Base-by-base conservation (phyloP, 352 stramenopile genomes). In the Pythium angustatum region DNA sequence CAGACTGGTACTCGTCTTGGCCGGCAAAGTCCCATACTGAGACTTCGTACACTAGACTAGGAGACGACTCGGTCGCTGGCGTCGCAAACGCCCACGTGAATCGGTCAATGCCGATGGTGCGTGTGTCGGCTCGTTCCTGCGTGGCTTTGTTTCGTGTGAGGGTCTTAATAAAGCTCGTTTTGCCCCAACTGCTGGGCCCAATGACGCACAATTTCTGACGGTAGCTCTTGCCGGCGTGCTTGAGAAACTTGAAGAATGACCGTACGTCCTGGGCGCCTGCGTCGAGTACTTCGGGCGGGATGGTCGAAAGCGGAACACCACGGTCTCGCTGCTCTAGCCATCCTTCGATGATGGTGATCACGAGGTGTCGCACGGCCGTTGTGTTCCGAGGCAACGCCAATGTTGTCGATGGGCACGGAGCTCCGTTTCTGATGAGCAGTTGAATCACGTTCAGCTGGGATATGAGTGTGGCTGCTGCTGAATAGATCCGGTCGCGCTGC, bases 21-120 rank as follows among this genome's bases (percentile, higher is more conserved):
- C 44, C 44, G 21, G 44, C 44, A 28, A 50, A 50, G n/a, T 50
- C 44, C 44, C 44, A 50, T 17, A 50, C 3, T 14, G 44, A 30
- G 17, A 50, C 44, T 28, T 50, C 19, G 12, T 50, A 21, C 22
- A 7, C 22, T 14, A 22, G 12, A 55, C 27, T 40, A 2, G n/a
- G 5, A 44, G 30, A 14, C 49, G 34, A 10, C 0, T 6, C 34
- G 14, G 24, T 38, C 19, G 17, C 17, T 27, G 7, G 4, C 15
- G 22, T n/a, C 5, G 15, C 10, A 47, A 47, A 47, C 40, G 14
- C 7, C 40, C 22, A 10, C 17, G 19, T 15, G 11, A 47, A 47
- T n/a, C 26, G 40, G 40, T 54, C 27, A 27, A 40, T 34, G 19
- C 15, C 26, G 27, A 47, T 47, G 17, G 40, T 47, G 22, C 40